Conservation (phyloP, 768 basidiomycete species). For the Hemileccinum rubropunctum region DNA sequence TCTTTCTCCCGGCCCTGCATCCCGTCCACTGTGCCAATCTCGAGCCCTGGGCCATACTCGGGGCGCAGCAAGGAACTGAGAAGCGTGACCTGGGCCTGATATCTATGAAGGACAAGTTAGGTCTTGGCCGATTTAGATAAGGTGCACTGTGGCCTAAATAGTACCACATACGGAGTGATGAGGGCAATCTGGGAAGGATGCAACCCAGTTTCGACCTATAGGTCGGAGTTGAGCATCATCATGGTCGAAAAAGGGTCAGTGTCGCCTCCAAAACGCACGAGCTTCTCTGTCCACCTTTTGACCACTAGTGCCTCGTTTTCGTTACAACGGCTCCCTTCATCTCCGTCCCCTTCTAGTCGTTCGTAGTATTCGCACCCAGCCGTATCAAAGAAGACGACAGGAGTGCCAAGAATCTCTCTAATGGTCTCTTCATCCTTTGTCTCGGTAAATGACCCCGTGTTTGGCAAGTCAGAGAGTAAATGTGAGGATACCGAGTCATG, state of each 20-base stretch:
- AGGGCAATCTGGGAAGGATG: conserved; percentile 75
- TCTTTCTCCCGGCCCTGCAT: conserved; percentile 98
- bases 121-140: background rate
- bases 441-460: conserved; percentile 36
- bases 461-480: conserved; percentile 68
- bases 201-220: conserved; percentile 59
- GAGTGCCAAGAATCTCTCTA: conserved; percentile 69
- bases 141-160: background rate
- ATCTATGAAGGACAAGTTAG: conserved; percentile 36
- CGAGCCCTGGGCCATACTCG: conserved; percentile 62
- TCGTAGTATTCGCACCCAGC: conserved; percentile 94
- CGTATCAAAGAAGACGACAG: conserved; percentile 93
- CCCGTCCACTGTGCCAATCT: conserved; percentile 94
- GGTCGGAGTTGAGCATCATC: background rate
- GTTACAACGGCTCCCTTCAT: conserved; percentile 89
- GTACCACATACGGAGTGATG: conserved; percentile 68
- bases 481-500: conserved; percentile 69
- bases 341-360: conserved; percentile 68
- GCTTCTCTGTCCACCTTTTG: conserved; percentile 72
- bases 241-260: background rate
- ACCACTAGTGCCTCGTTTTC: conserved; percentile 94
- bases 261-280: conserved; percentile 47
- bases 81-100: conserved; percentile 92
- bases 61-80: conserved; percentile 76
- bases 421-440: conserved; percentile 58